These are phyloP conservation scores for Paramecium sexaurelia DNA, from an alignment of 73 alveolate species.

Conservation along the genomic window DNA sequence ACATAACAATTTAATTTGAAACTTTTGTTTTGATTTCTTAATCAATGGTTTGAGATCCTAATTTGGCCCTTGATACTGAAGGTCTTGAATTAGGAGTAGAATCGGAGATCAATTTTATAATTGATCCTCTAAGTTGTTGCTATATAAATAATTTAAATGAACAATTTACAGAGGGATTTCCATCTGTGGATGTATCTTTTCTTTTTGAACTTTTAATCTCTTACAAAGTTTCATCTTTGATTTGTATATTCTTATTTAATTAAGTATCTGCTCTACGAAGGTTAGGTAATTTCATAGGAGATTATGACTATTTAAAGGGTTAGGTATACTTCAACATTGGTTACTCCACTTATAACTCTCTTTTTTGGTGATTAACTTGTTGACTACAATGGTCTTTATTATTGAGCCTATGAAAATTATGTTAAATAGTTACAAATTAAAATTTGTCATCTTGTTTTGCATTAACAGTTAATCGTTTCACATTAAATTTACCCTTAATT, in stretches of 20 bases:
- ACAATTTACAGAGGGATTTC: neutral
- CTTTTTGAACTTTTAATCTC: constrained; percentile 1
- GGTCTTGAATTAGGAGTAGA: constrained; percentile 1
- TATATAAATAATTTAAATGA: neutral
- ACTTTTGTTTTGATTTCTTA: neutral
- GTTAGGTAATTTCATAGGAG: neutral
- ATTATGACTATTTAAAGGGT: neutral
- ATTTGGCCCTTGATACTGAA: constrained; percentile 14
- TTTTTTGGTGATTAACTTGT: constrained; percentile 29
- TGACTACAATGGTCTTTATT: neutral
- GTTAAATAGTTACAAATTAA: neutral
- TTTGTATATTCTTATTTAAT: neutral
- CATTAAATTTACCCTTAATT: neutral
- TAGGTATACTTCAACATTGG: neutral
- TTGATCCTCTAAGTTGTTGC: neutral
- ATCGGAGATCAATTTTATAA: neutral
- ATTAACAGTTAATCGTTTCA: neutral
- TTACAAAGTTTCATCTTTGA: neutral
- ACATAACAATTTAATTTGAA: neutral
- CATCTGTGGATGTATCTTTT: constrained; percentile 13
- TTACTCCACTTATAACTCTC: constrained; percentile 6
- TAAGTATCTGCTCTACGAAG: neutral
- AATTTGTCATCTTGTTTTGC: neutral
- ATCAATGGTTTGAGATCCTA: neutral
- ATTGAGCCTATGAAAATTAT: neutral